These are phyloP conservation scores for Helminthosporium solani DNA, from an alignment of 2,329 filamentous ascomycete species.

Conservation along the genomic window DNA sequence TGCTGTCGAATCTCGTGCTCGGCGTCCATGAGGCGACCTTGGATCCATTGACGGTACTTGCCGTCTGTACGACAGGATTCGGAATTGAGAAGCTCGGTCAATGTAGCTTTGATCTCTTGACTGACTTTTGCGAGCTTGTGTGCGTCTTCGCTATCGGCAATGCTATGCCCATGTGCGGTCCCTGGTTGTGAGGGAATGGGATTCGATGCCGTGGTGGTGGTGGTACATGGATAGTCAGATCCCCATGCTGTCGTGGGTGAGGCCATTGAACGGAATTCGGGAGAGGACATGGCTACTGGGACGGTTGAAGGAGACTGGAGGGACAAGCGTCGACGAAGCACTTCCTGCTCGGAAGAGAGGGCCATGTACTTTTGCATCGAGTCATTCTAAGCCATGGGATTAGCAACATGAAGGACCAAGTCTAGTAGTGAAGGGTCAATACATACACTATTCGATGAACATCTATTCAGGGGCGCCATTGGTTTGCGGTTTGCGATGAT, in stretches of 20 bases:
- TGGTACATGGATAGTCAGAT: conserved; percentile 21
- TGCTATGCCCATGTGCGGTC: conserved; percentile 20
- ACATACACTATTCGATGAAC: conserved; percentile 25
- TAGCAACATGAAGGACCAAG: conserved; percentile 6
- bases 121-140: conserved; percentile 52
- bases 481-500: conserved; percentile 1
- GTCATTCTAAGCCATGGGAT: conserved; percentile 20
- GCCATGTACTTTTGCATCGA: conserved; percentile 44
- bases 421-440: neutral
- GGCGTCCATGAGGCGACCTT: conserved; percentile 55
- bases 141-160: conserved; percentile 42
- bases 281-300: conserved; percentile 38
- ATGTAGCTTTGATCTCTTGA: conserved; percentile 54
- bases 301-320: conserved; percentile 35
- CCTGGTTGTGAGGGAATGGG: conserved; percentile 23
- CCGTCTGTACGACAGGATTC: conserved; percentile 51
- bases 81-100: conserved; percentile 57
- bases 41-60: conserved; percentile 52
- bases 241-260: conserved; percentile 22
- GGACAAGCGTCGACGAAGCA: conserved; percentile 42
- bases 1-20: conserved; percentile 52
- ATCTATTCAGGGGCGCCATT: conserved; percentile 22
- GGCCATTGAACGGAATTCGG: conserved; percentile 37
- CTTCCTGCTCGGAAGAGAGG: conserved; percentile 44
- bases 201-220: conserved; percentile 25